Conservation (phyloP, 768 basidiomycete species). For the Gloeopeniophorella convolvens region DNA sequence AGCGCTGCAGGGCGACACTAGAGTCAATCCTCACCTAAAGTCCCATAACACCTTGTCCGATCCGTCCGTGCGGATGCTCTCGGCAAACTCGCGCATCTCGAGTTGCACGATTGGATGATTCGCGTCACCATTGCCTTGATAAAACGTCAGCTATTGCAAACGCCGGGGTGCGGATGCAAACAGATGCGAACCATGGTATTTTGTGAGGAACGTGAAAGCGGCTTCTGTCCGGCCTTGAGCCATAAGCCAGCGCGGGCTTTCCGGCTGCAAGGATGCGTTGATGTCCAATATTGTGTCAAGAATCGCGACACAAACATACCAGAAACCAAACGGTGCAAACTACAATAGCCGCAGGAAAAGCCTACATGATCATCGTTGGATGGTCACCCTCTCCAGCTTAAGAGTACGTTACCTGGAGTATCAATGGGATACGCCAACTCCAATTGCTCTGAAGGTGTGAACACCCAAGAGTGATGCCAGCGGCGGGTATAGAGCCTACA, state of each 20-base stretch:
- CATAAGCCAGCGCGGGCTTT: background rate
- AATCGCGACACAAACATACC: background rate
- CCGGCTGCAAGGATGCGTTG: no score
- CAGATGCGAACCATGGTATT: background rate
- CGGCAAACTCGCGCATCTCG: background rate
- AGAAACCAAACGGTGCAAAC: slow-evolving; percentile 2
- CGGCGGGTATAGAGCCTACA: slow-evolving; percentile 1
- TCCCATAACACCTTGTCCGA: slow-evolving; percentile 5
- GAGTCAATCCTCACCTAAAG: background rate
- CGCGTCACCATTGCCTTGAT: background rate
- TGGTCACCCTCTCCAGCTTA: background rate
- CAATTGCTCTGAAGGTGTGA: background rate
- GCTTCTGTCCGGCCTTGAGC: background rate
- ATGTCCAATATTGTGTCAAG: no score
- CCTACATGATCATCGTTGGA: background rate
- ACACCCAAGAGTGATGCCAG: background rate
- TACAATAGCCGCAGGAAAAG: background rate
- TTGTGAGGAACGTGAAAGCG: background rate
- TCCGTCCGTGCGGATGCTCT: slow-evolving; percentile 6
- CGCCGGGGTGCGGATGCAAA: background rate
- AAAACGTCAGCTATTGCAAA: background rate
- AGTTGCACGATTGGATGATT: slow-evolving; percentile 1
- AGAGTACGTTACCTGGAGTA: background rate
- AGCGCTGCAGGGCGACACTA: background rate
- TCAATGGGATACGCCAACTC: slow-evolving; percentile 6